phyloP scores from a whole-genome alignment of 441 rosid species.

The Euphorbia schlechtendalii region DNA sequence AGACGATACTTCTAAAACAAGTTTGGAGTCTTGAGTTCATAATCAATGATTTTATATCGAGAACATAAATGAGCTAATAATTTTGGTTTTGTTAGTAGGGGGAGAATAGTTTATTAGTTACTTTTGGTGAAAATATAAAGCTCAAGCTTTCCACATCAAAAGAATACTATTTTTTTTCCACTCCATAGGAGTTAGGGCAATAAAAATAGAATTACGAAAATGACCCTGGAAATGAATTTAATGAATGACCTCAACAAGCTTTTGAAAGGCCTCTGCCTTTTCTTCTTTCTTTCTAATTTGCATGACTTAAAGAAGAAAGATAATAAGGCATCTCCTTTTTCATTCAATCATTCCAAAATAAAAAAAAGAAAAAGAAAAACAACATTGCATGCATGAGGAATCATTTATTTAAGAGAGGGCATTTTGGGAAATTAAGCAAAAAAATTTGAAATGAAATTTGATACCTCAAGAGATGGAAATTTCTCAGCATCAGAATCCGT shows the following conservation, averaged over 20 bases:
- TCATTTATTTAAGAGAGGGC: too few species aligned
- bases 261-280: conserved; percentile 34
- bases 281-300: conserved; percentile 30
- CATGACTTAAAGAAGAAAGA: conserved; percentile 29
- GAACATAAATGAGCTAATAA: too few species aligned
- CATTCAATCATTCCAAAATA: conserved; percentile 15
- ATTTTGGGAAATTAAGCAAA: conserved; percentile 25
- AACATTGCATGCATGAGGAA: conserved; percentile 2
- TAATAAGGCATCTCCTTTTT: conserved; percentile 15
- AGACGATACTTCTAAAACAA: too few species aligned
- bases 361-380: neutral
- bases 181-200: neutral
- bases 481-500: conserved; percentile 46
- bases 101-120: too few species aligned
- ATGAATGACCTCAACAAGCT: conserved; percentile 25
- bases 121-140: neutral
- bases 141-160: conserved; percentile 8
- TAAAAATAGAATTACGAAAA: conserved; percentile 15
- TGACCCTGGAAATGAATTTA: conserved; percentile 20
- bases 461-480: conserved; percentile 69
- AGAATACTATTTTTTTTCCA: conserved; percentile 6
- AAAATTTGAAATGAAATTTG: conserved; percentile 23
- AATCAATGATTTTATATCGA: too few species aligned
- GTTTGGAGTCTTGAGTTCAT: too few species aligned
- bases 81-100: too few species aligned